These are phyloP conservation scores for Datisca glomerata DNA, from an alignment of 306 rosid species.

Conservation along the genomic window DNA sequence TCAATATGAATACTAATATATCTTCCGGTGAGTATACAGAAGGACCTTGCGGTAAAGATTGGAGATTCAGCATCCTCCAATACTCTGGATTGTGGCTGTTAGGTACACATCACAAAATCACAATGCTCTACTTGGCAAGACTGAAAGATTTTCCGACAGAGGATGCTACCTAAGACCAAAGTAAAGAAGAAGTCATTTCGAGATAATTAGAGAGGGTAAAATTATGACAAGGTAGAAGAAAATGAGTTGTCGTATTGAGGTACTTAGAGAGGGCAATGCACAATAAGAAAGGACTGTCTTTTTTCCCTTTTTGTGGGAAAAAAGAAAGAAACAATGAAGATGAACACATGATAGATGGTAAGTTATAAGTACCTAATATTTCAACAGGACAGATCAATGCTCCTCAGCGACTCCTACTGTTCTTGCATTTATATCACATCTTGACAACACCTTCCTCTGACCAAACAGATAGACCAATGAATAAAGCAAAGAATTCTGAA, in stretches of 20 bases:
- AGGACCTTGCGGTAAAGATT: background rate
- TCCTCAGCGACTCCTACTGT: constrained; percentile 26
- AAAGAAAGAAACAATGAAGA: constrained; percentile 3
- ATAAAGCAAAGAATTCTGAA: constrained; percentile 1
- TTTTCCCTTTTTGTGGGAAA: background rate
- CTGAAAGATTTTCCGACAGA: no score
- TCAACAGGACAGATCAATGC: constrained; percentile 48
- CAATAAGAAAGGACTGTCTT: no score
- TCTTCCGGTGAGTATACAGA: background rate
- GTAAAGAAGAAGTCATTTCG: no score
- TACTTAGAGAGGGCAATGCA: no score
- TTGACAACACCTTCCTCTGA: constrained; percentile 50
- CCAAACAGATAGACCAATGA: constrained; percentile 16
- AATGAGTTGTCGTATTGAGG: no score
- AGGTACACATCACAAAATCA: no score
- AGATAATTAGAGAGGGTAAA: no score
- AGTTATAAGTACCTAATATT: constrained; percentile 21
- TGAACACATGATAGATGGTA: constrained; percentile 26
- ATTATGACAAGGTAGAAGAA: no score
- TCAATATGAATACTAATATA: constrained; percentile 1
- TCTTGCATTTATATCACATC: constrained; percentile 30
- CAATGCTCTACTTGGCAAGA: no score
- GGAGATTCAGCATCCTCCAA: background rate
- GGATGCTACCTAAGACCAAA: no score
- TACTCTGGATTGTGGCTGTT: no score